Evolutionary conservation across 768 basidiomycete genomes (phyloP).

Genomic region (Austroboletus eburneus): DNA sequence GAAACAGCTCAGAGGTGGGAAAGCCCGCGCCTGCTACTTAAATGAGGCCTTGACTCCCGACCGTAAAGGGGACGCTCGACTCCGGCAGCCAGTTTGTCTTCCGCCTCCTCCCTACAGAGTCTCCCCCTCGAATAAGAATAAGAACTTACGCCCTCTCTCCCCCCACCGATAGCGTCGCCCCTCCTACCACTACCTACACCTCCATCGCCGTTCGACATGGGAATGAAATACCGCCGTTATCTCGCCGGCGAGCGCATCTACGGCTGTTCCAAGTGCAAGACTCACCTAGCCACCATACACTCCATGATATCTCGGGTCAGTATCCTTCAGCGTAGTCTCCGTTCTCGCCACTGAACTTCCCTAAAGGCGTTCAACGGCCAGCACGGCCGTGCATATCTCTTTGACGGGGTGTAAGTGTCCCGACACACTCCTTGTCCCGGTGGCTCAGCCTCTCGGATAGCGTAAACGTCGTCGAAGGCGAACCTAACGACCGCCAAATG

Average conservation of each 20-base stretch:
- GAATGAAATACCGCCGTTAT: conserved; percentile 86
- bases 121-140: too few species aligned
- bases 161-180: conserved; percentile 16
- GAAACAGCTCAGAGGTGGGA: conserved; percentile 22
- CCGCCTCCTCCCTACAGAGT: too few species aligned
- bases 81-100: neutral
- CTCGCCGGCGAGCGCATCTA: conserved; percentile 83
- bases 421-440: conserved; percentile 5
- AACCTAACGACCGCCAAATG: conserved; percentile 90
- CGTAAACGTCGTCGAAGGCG: conserved; percentile 88
- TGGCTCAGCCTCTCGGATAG: conserved; percentile 37
- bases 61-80: conserved; percentile 22
- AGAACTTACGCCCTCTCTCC: neutral
- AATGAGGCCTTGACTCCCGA: conserved; percentile 20
- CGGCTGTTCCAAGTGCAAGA: conserved; percentile 82
- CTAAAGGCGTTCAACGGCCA: conserved; percentile 93
- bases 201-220: conserved; percentile 48
- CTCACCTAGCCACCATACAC: conserved; percentile 87
- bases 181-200: neutral
- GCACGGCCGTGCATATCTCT: conserved; percentile 92
- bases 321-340: conserved; percentile 6
- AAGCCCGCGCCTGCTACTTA: conserved; percentile 11
- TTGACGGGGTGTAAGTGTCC: conserved; percentile 80
- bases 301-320: conserved; percentile 86
- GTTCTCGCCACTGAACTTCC: conserved; percentile 12